Evolutionary conservation across 371 early-diverging fungal species (phyloP).

Genomic region (Encephalitozoon cuniculi): DNA sequence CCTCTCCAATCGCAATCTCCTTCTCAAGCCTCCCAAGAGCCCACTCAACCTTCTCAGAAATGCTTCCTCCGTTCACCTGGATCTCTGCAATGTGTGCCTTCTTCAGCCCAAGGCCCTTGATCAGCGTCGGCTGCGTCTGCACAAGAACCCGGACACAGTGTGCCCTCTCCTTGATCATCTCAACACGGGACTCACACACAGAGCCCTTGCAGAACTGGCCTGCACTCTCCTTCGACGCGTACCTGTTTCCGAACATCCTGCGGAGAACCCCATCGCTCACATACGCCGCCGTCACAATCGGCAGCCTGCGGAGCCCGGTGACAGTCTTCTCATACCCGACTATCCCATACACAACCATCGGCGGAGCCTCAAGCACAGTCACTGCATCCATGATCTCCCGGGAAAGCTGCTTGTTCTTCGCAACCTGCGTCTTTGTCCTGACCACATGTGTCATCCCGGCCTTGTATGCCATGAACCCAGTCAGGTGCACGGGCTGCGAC

Average conservation of each 20-base stretch:
- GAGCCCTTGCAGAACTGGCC: constrained; percentile 77
- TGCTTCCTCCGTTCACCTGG: constrained; percentile 96
- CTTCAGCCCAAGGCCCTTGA: constrained; percentile 78
- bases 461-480: constrained; percentile 97
- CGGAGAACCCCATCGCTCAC: constrained; percentile 88
- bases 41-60: constrained; percentile 92
- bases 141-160: constrained; percentile 89
- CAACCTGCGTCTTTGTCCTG: constrained; percentile 79
- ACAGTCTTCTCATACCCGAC: constrained; percentile 98
- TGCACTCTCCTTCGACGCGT: constrained; percentile 92
- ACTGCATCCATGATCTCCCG: constrained; percentile 98
- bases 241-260: constrained; percentile 99
- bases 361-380: constrained; percentile 93
- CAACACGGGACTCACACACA: constrained; percentile 72
- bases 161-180: constrained; percentile 95
- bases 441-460: constrained; percentile 99
- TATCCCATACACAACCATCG: constrained; percentile 92
- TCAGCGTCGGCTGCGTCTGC: constrained; percentile 90
- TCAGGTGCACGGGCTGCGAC: constrained; percentile 85
- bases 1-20: constrained; percentile 73
- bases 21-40: constrained; percentile 92
- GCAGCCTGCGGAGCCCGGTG: constrained; percentile 84
- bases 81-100: constrained; percentile 98
- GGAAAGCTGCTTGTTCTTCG: constrained; percentile 47
- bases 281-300: constrained; percentile 97